Conservation (phyloP, 805 yeast genomes). For the Scheffersomyces coipomensis region DNA sequence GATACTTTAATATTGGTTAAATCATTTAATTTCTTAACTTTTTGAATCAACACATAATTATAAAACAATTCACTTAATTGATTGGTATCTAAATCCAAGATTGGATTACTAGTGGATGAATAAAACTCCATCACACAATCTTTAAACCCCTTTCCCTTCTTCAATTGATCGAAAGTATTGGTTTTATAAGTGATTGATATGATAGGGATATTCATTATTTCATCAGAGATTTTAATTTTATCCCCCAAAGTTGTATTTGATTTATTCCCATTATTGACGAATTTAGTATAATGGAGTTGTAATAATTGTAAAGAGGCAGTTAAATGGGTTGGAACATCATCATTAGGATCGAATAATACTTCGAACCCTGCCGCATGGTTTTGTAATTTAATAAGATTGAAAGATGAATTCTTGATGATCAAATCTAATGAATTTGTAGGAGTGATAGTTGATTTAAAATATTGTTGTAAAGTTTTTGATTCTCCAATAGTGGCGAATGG, state of each 20-base stretch:
- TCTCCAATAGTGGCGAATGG: constrained; percentile 27
- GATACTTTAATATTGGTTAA: background rate
- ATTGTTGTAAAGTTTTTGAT: constrained; percentile 18
- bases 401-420: constrained; percentile 21
- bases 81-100: constrained; percentile 33
- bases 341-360: constrained; percentile 27
- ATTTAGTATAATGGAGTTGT: constrained; percentile 18
- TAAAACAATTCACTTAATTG: constrained; percentile 32
- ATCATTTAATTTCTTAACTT: constrained; percentile 20
- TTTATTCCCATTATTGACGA: background rate
- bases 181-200: constrained; percentile 33
- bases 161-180: constrained; percentile 30
- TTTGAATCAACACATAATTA: constrained; percentile 28
- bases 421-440: constrained; percentile 24
- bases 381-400: constrained; percentile 19
- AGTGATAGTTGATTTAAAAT: constrained; percentile 13
- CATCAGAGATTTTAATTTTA: constrained; percentile 16
- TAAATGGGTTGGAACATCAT: constrained; percentile 33
- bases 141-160: constrained; percentile 34
- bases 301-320: constrained; percentile 32
- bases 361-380: constrained; percentile 38
- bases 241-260: constrained; percentile 1
- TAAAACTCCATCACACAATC: constrained; percentile 36
- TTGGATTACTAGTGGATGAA: constrained; percentile 36
- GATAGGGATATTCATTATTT: constrained; percentile 34